A percentile compares a stretch with the other conserved stretches of the same genome.
Conservation (phyloP, 2,329 filamentous ascomycete genomes). For the Metarhizium sp. region DNA sequence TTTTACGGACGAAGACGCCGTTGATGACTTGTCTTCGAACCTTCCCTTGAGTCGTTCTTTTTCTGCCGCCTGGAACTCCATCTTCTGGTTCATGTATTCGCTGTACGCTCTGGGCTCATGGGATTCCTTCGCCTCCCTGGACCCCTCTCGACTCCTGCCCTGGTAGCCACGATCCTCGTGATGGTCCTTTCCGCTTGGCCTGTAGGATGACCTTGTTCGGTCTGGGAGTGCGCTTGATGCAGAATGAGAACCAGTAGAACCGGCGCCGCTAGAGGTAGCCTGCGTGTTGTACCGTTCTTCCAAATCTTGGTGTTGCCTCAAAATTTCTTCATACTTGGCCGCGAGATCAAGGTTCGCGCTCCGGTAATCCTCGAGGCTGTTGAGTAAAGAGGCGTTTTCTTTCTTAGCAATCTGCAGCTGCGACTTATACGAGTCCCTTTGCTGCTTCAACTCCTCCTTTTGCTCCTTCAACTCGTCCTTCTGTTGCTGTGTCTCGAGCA, state of each 20-base stretch:
- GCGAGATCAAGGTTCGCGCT: conserved; percentile 6
- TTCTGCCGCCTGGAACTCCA: conserved; percentile 14
- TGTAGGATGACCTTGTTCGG: conserved; percentile 19
- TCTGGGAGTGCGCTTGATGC: conserved; percentile 15
- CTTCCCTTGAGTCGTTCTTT: conserved; percentile 28
- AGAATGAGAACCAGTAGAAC: neutral
- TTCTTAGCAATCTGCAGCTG: conserved; percentile 3
- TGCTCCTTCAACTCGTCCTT: conserved; percentile 12
- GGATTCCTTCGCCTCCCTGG: neutral
- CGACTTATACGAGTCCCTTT: neutral
- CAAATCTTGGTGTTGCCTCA: conserved; percentile 20
- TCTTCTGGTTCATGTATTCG: no score
- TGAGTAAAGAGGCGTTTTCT: conserved; percentile 9
- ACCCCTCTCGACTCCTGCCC: conserved; percentile 10
- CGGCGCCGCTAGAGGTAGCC: neutral
- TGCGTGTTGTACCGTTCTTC: conserved; percentile 19
- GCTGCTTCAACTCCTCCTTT: conserved; percentile 2
- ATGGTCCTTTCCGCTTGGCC: conserved; percentile 14
- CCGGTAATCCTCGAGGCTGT: conserved; percentile 9
- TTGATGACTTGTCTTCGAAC: conserved; percentile 21
- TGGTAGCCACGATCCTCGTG: conserved; percentile 16
- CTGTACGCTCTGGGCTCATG: no score
- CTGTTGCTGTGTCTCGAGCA: conserved; percentile 15
- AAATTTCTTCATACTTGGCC: conserved; percentile 16
- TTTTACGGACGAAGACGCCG: conserved; percentile 7